phyloP scores from a whole-genome alignment of 1,139 yeast genomes.

The Yamadazyma oceani region DNA sequence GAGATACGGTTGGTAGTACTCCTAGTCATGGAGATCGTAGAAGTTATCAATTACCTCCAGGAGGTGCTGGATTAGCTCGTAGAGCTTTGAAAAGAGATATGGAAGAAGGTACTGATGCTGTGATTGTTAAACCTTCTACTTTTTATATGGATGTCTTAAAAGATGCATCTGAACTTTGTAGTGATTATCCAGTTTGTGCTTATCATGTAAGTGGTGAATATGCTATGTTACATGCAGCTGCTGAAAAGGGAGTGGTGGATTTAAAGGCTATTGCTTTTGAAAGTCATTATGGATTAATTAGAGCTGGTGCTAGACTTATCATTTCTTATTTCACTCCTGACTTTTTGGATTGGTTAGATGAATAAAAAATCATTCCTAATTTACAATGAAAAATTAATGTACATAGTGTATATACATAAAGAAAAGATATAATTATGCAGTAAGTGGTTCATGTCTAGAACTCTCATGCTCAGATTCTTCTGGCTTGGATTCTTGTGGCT shows the following conservation, averaged over 20 bases:
- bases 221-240: conserved; percentile 98
- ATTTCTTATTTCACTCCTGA: conserved; percentile 96
- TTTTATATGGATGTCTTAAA: conserved; percentile 88
- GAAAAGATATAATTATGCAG: conserved; percentile 5
- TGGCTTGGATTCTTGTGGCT: conserved; percentile 4
- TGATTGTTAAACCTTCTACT: conserved; percentile 96
- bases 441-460: conserved; percentile 5
- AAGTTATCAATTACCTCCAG: conserved; percentile 90
- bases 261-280: conserved; percentile 89
- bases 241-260: conserved; percentile 91
- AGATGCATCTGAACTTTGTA: conserved; percentile 82
- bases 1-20: conserved; percentile 94
- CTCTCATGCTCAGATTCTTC: conserved; percentile 2
- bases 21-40: conserved; percentile 92
- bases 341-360: conserved; percentile 84
- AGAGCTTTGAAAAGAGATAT: conserved; percentile 85
- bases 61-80: conserved; percentile 91
- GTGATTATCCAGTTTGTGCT: conserved; percentile 86
- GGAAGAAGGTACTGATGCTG: conserved; percentile 92
- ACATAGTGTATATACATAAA: conserved; percentile 5
- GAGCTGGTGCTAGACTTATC: conserved; percentile 95
- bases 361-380: conserved; percentile 5
- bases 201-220: conserved; percentile 98
- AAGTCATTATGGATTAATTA: conserved; percentile 82
- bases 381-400: conserved; percentile 5